Evolutionary conservation across 2,329 filamentous ascomycete genomes (phyloP), one percentile per base, ranked within the genome.

Genomic region (Colletotrichum truncatum): DNA sequence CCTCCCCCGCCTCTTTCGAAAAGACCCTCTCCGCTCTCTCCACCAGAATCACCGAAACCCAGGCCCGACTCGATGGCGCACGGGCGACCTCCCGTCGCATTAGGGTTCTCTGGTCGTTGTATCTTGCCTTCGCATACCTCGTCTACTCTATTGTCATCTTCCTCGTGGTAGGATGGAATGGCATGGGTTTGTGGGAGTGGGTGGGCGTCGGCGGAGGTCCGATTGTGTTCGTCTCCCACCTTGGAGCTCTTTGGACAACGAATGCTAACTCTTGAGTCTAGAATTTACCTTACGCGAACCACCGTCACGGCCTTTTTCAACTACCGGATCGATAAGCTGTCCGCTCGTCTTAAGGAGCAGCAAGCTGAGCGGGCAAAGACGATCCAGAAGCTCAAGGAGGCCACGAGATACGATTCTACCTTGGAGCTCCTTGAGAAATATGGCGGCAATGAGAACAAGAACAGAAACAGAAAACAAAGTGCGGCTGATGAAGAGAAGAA

Each of bases 381-480:
- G 2, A 98, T 99, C 69, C 91, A 97, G 76, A 94, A 94, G 79
- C 88, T 99, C 68, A 99, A 99, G 80, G 90, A 91, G 64, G 94
- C 94, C 25, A 99, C 96, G 32, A 97, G 93, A 77, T 99, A 98
- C 81, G 93, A 98, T 78, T 96, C 94, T 30, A 99, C 96, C 2
- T 89, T 97, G 73, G 89, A 98, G 75, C 80, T 99, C 65, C 87
- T 99, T 10, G 93, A 98, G 73, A 99, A 98, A 73, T 99, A 99
- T 76, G 94, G 94, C 34, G 92, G 89, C 9, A 82, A 84, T 18
- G 88, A 90, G 67, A 80, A 84, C 72, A 80, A 82, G 73, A 76
- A 70, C 60, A 77, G 74, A 67, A 55, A 63, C 9, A 75, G 72
- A 63, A 74, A 75, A 48, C 72, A 74, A 12, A 68, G 59, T 2